phyloP scores from a whole-genome alignment of 164 flowering plant species.

The Brasenia schreberi region DNA sequence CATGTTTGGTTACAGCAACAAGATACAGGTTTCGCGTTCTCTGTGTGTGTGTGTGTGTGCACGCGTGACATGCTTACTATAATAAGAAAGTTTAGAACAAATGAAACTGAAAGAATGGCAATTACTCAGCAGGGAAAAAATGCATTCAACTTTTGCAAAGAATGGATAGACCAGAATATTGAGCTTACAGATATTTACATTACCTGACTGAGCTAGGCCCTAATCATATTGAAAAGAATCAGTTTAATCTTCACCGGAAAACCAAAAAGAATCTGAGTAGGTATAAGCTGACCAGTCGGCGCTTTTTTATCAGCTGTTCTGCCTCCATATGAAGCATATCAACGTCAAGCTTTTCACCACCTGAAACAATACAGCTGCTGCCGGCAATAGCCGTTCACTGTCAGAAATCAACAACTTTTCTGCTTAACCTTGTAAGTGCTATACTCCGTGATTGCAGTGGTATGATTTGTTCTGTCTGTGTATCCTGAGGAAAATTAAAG shows the following conservation, averaged over 20 bases:
- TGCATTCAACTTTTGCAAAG: neutral
- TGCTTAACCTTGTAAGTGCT: neutral
- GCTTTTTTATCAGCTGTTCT: neutral
- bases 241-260: neutral
- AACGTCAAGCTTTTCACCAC: neutral
- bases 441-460: neutral
- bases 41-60: too few species aligned
- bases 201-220: neutral
- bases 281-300: neutral
- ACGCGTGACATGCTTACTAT: too few species aligned
- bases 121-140: too few species aligned
- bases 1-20: too few species aligned
- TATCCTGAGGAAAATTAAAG: neutral
- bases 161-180: neutral
- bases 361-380: neutral
- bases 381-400: neutral
- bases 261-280: neutral
- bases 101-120: too few species aligned
- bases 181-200: neutral
- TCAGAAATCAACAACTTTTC: neutral
- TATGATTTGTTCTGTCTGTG: conserved; percentile 1
- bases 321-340: neutral
- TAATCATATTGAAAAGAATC: neutral
- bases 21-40: too few species aligned
- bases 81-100: too few species aligned